Conservation (phyloP, 1,139 yeast genomes). For the Debaryomycetaceae sp. region DNA sequence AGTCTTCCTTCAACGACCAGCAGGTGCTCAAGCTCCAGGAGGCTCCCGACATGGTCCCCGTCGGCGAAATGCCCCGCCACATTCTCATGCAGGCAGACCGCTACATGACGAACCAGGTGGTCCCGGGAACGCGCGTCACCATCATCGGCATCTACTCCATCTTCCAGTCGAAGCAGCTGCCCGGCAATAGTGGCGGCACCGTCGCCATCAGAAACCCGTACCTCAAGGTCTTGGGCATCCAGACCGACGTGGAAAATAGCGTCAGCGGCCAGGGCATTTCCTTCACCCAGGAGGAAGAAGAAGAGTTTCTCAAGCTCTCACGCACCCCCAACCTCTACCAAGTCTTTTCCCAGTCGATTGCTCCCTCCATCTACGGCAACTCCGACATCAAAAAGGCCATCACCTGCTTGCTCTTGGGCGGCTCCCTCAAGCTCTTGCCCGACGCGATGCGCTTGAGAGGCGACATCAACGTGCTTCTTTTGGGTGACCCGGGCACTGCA, state of each 20-base stretch:
- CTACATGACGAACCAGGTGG: slow-evolving; percentile 77
- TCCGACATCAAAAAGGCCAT: slow-evolving; percentile 88
- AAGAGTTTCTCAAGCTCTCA: slow-evolving; percentile 72
- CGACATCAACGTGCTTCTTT: slow-evolving; percentile 81
- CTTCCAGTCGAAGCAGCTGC: slow-evolving; percentile 55
- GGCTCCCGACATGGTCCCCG: slow-evolving; percentile 96
- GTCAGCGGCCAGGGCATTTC: slow-evolving; percentile 49
- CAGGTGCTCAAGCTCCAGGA: slow-evolving; percentile 91
- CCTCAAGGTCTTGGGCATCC: slow-evolving; percentile 75
- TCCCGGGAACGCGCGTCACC: slow-evolving; percentile 93
- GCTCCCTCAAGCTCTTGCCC: slow-evolving; percentile 83
- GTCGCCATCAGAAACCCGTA: slow-evolving; percentile 94
- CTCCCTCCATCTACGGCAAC: slow-evolving; percentile 94
- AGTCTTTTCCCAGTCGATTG: slow-evolving; percentile 77
- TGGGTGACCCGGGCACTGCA: slow-evolving; percentile 99
- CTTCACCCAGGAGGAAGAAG: slow-evolving; percentile 91
- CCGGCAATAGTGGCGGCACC: slow-evolving; percentile 26
- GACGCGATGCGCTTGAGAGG: slow-evolving; percentile 97
- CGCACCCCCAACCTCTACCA: slow-evolving; percentile 79
- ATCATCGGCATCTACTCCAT: slow-evolving; percentile 88
- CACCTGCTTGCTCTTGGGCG: slow-evolving; percentile 87
- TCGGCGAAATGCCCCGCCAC: slow-evolving; percentile 98
- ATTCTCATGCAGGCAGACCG: slow-evolving; percentile 82
- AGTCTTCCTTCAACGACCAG: slow-evolving; percentile 86
- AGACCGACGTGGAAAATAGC: slow-evolving; percentile 69